These are phyloP conservation scores for Phytophthora foliorum DNA, from an alignment of 352 stramenopile species.

Conservation along the genomic window DNA sequence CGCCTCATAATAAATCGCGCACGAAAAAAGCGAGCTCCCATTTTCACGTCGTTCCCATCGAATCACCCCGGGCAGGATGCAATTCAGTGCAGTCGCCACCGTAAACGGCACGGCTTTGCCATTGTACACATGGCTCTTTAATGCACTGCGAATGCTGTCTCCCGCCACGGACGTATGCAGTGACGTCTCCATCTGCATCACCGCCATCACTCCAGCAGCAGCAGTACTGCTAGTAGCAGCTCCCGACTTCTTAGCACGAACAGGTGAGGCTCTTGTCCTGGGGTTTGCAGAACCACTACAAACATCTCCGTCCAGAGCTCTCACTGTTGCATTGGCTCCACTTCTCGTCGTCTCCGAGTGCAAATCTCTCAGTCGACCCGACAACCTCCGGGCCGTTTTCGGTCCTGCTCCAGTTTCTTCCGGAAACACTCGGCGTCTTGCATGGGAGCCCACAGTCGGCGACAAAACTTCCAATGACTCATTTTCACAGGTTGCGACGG, in stretches of 20 bases:
- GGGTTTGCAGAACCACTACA: not conserved
- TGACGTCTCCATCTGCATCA: constrained; percentile 59
- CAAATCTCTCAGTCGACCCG: constrained; percentile 24
- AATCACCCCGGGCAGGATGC: constrained; percentile 39
- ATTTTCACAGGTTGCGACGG: not conserved
- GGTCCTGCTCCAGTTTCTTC: constrained; percentile 18
- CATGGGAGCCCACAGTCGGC: constrained; percentile 2
- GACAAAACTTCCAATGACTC: constrained; percentile 20
- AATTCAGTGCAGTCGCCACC: constrained; percentile 47
- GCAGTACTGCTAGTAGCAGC: not conserved
- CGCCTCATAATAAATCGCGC: constrained; percentile 56
- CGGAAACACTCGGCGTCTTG: constrained; percentile 12
- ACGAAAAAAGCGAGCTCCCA: constrained; percentile 24
- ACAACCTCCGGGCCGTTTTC: constrained; percentile 34
- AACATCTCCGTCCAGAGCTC: no score
- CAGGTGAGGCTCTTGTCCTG: constrained; percentile 7
- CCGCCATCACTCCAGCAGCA: constrained; percentile 20
- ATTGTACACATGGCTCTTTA: constrained; percentile 66
- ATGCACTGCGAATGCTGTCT: constrained; percentile 44
- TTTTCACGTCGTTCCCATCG: constrained; percentile 45
- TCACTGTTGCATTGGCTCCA: not conserved
- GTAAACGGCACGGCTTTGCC: constrained; percentile 54
- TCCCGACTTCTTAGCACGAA: not conserved
- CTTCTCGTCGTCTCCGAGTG: constrained; percentile 25
- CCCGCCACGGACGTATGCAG: constrained; percentile 50